Percentiles rank a stretch among this genome's conserved stretches.
Conservation (phyloP, 306 rosid genomes). For the Rubus parviflorus region DNA sequence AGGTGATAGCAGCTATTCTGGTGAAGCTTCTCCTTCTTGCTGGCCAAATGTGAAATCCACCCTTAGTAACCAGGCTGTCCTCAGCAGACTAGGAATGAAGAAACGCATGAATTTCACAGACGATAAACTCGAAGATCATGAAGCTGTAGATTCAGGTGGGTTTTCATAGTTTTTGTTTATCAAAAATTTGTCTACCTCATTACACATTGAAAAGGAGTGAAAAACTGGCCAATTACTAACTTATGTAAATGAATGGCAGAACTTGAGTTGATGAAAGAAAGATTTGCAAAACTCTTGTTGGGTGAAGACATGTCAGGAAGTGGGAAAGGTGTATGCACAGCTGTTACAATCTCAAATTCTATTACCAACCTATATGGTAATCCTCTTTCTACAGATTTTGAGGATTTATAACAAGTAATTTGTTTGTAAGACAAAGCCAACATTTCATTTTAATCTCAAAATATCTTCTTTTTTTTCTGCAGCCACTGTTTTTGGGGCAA, state of each 20-base stretch:
- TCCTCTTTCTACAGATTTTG: neutral
- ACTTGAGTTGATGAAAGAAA: constrained; percentile 81
- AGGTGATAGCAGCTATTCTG: constrained; percentile 53
- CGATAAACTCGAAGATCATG: constrained; percentile 53
- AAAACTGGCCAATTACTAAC: constrained; percentile 13
- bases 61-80: constrained; percentile 38
- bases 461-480: constrained; percentile 12
- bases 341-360: constrained; percentile 88
- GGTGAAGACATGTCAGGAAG: constrained; percentile 99
- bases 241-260: constrained; percentile 41
- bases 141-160: constrained; percentile 63
- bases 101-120: constrained; percentile 31
- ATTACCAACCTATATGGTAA: constrained; percentile 94
- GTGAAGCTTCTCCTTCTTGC: constrained; percentile 58
- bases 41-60: constrained; percentile 48
- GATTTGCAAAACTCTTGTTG: constrained; percentile 80
- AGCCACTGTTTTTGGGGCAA: constrained; percentile 94
- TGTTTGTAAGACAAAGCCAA: neutral
- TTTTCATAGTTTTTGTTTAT: constrained; percentile 14
- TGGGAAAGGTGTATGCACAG: constrained; percentile 96
- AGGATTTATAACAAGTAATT: neutral
- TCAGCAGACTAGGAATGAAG: constrained; percentile 52
- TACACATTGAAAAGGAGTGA: neutral
- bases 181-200: neutral
- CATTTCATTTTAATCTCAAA: constrained; percentile 10